phyloP scores from a whole-genome alignment of 2,329 filamentous ascomycete genomes.

The Mycosphaerella sp. region DNA sequence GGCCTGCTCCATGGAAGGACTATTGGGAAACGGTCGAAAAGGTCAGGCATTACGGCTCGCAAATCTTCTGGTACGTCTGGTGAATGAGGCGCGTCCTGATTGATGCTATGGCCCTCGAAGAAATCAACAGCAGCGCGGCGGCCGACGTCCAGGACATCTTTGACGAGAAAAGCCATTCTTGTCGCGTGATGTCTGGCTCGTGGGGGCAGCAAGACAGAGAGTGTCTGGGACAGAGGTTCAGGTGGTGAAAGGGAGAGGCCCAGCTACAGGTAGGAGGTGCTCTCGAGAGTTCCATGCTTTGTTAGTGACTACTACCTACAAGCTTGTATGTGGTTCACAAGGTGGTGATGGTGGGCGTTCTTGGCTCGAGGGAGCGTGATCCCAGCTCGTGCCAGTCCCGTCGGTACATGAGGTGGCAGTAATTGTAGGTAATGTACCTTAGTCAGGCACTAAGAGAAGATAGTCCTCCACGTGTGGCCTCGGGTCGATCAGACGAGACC shows the following conservation, averaged over 20 bases:
- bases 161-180: slow-evolving; percentile 25
- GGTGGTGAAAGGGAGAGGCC: background rate
- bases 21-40: slow-evolving; percentile 44
- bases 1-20: slow-evolving; percentile 40
- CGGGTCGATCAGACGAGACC: background rate
- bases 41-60: slow-evolving; percentile 29
- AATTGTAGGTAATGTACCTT: too few relatives aligned
- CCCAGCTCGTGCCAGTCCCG: background rate
- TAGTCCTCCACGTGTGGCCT: background rate
- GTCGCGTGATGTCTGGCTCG: slow-evolving; percentile 12
- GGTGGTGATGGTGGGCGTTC: background rate
- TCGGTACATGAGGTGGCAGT: too few relatives aligned
- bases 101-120: slow-evolving; percentile 24
- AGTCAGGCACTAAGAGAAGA: background rate
- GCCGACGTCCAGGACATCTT: slow-evolving; percentile 25
- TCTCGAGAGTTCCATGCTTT: background rate
- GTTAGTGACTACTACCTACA: too few relatives aligned
- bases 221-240: background rate
- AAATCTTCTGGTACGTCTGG: slow-evolving; percentile 32
- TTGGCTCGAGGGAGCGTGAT: slow-evolving; percentile 4
- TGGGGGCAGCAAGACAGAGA: background rate
- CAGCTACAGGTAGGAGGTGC: background rate
- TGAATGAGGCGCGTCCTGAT: slow-evolving; percentile 27
- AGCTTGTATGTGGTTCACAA: background rate
- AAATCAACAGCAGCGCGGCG: slow-evolving; percentile 27